Conservation (phyloP, 1,284 basidiomycete genomes). For the Jaminaea rosea region DNA sequence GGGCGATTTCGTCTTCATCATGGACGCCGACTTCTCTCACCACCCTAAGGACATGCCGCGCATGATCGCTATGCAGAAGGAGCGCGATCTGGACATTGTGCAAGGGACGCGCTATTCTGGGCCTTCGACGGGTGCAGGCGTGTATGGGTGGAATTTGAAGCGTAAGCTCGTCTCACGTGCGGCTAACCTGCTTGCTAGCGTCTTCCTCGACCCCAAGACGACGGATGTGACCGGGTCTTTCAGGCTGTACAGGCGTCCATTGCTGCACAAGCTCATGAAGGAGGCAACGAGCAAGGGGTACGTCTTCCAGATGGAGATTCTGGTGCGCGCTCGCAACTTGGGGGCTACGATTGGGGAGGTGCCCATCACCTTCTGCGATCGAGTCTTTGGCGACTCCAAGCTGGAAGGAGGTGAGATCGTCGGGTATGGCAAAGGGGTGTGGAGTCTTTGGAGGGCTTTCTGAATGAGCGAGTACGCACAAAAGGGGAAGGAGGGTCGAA, state of each 20-base stretch:
- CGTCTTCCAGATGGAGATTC: slow-evolving; percentile 96
- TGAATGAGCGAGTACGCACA: too few relatives aligned
- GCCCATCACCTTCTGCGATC: slow-evolving; percentile 85
- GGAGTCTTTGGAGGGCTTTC: slow-evolving; percentile 54
- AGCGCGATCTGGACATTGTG: slow-evolving; percentile 25
- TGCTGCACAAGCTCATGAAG: slow-evolving; percentile 70
- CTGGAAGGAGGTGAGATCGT: slow-evolving; percentile 79
- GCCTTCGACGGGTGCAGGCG: slow-evolving; percentile 27
- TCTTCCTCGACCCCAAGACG: slow-evolving; percentile 27
- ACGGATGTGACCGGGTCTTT: slow-evolving; percentile 36
- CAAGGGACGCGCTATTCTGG: slow-evolving; percentile 33
- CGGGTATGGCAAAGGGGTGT: slow-evolving; percentile 78
- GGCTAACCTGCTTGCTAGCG: slow-evolving; percentile 25
- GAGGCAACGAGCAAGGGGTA: slow-evolving; percentile 77
- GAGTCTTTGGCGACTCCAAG: slow-evolving; percentile 85
- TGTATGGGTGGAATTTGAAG: slow-evolving; percentile 34
- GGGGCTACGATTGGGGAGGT: slow-evolving; percentile 80
- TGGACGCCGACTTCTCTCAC: slow-evolving; percentile 93
- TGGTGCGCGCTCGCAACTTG: slow-evolving; percentile 71
- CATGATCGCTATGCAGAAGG: slow-evolving; percentile 23
- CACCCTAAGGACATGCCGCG: slow-evolving; percentile 51
- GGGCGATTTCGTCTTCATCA: slow-evolving; percentile 90
- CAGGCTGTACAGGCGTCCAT: slow-evolving; percentile 68
- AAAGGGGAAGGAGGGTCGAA: too few relatives aligned
- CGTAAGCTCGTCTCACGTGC: slow-evolving; percentile 32